Evolutionary conservation across 2,329 filamentous ascomycete species (phyloP), one percentile per base, ranked within the genome.

Genomic region (Aspergillus chevalieri): DNA sequence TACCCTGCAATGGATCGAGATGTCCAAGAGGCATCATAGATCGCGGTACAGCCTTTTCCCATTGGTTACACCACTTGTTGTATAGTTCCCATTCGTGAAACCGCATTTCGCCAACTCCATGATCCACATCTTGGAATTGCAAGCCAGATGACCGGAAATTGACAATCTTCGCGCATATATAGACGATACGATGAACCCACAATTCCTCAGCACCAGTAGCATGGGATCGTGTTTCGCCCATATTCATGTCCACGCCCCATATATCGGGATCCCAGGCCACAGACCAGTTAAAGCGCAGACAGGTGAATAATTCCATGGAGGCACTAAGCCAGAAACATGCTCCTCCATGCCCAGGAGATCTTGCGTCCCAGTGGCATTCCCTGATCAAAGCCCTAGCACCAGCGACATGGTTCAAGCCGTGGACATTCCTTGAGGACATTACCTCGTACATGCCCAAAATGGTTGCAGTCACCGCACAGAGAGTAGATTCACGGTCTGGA

Each of bases 251-350:
- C 15, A 96, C 76, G 1, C 87, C 87, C 91, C 92, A 96, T 9
- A 88, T 82, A 58, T 95, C 89, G 0, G 90, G 91, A 47, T 95
- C 84, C 89, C 90, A 95, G 1, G 88, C 84, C 10, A 89, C 82
- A 56, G 84, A 81, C 86, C 88, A 95, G 65, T 92, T 90, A 69
- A 89, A 89, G 56, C 89, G 85, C 14, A 96, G 75, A 66, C 90
- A 95, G 55, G 83, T 89, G 24, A 96, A 75, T n/a, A 96, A 76
- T 65, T 97, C 92, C 78, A 95, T 86, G 14, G 86, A 86, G 14
- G 95, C 84, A 60, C 94, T 95, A 34, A 96, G 76, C 91, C 92
- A 96, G 71, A 96, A 96, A 67, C 91, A 96, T 1, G 91, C 89
- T 0, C 84, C 82, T 1, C 89, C 91, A 17, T 95, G 82, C 0